These are phyloP conservation scores for Citropsis articulata DNA, from an alignment of 345 rosid genomes.

Conservation along the genomic window DNA sequence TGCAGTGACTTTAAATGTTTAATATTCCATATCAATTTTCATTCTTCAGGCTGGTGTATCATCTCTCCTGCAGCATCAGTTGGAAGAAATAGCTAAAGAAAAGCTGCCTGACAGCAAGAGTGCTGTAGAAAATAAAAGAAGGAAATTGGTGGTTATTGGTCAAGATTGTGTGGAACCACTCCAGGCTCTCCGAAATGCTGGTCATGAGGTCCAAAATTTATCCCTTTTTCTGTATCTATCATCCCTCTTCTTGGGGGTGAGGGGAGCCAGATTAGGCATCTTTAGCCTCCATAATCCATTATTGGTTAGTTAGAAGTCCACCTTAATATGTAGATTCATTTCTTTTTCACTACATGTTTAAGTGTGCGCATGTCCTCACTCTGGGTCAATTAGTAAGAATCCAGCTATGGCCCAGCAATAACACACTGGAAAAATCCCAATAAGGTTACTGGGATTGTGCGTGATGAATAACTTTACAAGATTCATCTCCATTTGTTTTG, in stretches of 20 bases:
- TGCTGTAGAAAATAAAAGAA: conserved; percentile 42
- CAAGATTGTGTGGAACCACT: conserved; percentile 94
- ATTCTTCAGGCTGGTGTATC: conserved; percentile 68
- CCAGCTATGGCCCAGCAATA: neutral
- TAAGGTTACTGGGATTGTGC: neutral
- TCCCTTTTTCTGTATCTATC: neutral
- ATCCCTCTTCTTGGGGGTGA: neutral
- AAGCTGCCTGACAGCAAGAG: conserved; percentile 25
- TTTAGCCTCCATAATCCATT: neutral
- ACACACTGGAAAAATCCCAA: neutral
- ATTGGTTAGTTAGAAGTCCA: neutral
- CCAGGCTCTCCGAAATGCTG: conserved; percentile 72
- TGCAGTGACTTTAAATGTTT: neutral
- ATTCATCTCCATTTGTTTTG: neutral
- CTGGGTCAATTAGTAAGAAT: neutral
- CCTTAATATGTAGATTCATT: neutral
- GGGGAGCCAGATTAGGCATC: neutral
- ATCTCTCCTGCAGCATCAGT: conserved; percentile 65
- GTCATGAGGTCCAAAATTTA: conserved; percentile 54
- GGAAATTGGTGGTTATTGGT: conserved; percentile 73
- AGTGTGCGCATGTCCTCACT: neutral
- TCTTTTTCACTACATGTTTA: neutral
- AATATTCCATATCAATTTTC: neutral
- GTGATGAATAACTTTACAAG: neutral
- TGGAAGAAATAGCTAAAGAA: conserved; percentile 61